Evolutionary conservation across 306 rosid genomes (phyloP), one percentile per base, ranked within the genome.

Genomic region (Inga leiocalycina): DNA sequence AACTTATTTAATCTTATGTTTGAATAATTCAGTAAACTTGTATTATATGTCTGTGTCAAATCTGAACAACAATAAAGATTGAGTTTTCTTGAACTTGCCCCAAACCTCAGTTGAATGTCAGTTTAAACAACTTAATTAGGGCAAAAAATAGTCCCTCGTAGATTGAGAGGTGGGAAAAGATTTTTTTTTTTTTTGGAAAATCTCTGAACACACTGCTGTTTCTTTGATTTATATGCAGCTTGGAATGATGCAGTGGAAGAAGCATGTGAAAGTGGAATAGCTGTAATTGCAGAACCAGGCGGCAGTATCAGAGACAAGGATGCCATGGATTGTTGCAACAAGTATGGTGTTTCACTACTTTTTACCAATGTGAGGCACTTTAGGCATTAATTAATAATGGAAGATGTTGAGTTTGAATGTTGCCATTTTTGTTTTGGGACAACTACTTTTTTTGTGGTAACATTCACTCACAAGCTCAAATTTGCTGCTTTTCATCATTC

Each of bases 231-330:
- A 48, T 85, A 22, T n/a, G 69, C 94, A 93, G 98, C 98, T 80
- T 93, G 99, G 98, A 92, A 96, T 22, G 99, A 93, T 83, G 98
- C 97, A 3, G 98, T 96, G 85, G 97, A 96, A 88, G 96, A 93
- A 91, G 97, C 98, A 79, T 95, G 99, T 83, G 84, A 91, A 76
- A 89, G 91, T 22, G 97, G 98, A 68, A 73, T 92, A 14, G 73
- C 91, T 67, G 80, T 89, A 35, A 95, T 95, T 68, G 97, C 97
- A 8, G 97, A 95, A 84, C 98, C 98, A 3, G 98, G 99, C 0
- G 98, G 98, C 14, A 91, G 99, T 80, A 91, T 92, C 65, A 87
- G 98, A 89, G 99, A 95, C 64, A 82, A 83, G 8, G 98, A 93
- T 83, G 99, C 99, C 46, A 34, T 95, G 44, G 97, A 92, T 51